These are phyloP conservation scores for Termitomyces sp. DNA, from an alignment of 768 basidiomycete genomes.

Conservation along the genomic window DNA sequence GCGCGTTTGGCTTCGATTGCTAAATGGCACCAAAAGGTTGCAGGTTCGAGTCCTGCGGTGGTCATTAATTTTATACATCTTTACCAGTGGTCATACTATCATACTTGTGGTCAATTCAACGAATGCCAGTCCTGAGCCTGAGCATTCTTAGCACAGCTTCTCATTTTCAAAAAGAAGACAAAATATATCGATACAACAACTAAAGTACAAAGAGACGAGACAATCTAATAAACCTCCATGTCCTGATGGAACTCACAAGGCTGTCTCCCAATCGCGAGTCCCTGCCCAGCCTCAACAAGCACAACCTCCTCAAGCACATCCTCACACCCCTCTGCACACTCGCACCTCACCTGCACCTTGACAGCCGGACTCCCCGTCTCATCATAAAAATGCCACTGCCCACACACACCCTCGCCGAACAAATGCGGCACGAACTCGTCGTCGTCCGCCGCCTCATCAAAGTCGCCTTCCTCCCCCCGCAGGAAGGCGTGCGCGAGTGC, in stretches of 20 bases:
- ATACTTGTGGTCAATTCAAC: too few species aligned
- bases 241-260: slow-evolving; percentile 60
- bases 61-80: too few species aligned
- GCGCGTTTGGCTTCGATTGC: slow-evolving; percentile 92
- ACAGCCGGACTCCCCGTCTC: slow-evolving; percentile 51
- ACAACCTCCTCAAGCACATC: slow-evolving; percentile 23
- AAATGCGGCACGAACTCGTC: slow-evolving; percentile 68
- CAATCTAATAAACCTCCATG: slow-evolving; percentile 16
- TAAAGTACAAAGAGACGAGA: background rate
- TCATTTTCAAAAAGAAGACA: too few species aligned
- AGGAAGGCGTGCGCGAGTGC: slow-evolving; percentile 83
- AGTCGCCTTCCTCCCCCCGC: slow-evolving; percentile 24
- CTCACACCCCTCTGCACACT: slow-evolving; percentile 22
- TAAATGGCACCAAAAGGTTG: slow-evolving; percentile 83
- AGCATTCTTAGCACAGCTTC: too few species aligned
- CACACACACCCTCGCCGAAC: slow-evolving; percentile 56
- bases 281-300: slow-evolving; percentile 36
- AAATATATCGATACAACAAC: slow-evolving; percentile 4
- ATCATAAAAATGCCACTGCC: slow-evolving; percentile 53
- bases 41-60: slow-evolving; percentile 72
- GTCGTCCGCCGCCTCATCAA: slow-evolving; percentile 38
- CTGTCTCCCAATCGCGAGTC: slow-evolving; percentile 51
- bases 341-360: slow-evolving; percentile 31
- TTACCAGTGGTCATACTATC: too few species aligned
- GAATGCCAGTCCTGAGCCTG: too few species aligned